Base-by-base conservation (phyloP, 108 stramenopile species). In the Cyclotella cryptica region DNA sequence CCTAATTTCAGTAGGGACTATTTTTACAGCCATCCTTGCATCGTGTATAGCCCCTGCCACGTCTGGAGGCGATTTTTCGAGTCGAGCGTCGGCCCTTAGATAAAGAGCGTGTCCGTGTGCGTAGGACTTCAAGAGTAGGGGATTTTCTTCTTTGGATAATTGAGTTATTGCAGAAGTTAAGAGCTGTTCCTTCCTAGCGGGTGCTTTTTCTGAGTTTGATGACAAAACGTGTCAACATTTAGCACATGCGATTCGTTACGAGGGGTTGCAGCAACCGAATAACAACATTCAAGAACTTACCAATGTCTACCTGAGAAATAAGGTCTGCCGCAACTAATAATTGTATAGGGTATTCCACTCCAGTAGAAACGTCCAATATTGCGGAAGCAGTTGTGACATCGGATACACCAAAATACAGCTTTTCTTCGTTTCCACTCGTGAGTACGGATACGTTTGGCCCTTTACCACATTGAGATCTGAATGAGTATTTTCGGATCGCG, bases 391-490 rank as follows among this genome's bases (percentile, higher is more conserved):
- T 69, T 12, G 60, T 64, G 21, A 79, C 60, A 65, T 76, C 74
- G 29, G 74, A 66, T 6, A 84, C 52, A 54, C 75, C 55, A 47
- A 63, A 70, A 43, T 60, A 84, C 26, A 80, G 18, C 69, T 78
- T 72, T 69, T 84, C 83, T 65, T 75, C 44, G 63, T 42, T 61
- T 17, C 53, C 45, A 49, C 55, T 52, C 35, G 63, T 67, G 14
- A 75, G 73, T 11, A 71, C 79, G 15, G 46, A 73, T 24, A 84
- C 42, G 49, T 84, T 84, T 55, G 83, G 83, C 24, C 83, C 83
- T 40, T 79, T 75, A 21, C 75, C 83, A 76, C 83, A 84, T 40
- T 84, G 78, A 18, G 83, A 80, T 62, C 64, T 65, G 21, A 3
- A 26, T 21, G 21, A 7, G 1, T 28, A 13, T 12, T 2, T 2